Percentiles rank a stretch among this genome's conserved stretches.
Conservation (phyloP, 169 alveolate species). For the Eimeria tenella region DNA sequence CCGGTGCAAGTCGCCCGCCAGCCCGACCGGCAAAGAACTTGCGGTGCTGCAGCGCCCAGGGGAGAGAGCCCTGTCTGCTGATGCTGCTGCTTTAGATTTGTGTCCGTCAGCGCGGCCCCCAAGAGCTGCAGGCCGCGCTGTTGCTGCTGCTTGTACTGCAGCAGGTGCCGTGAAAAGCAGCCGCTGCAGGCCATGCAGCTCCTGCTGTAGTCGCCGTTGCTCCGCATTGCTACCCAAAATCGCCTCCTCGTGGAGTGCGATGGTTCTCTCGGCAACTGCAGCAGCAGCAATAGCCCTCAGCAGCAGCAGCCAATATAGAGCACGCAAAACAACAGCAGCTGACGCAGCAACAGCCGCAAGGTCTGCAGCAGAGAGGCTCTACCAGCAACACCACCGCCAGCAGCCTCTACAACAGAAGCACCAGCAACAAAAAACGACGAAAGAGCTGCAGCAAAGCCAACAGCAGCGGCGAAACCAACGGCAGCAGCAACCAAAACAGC, state of each 20-base stretch:
- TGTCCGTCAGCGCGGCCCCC: background rate
- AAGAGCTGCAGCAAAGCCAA: background rate
- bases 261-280: constrained; percentile 46
- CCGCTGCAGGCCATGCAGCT: constrained; percentile 39
- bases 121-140: constrained; percentile 18
- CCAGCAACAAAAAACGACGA: background rate
- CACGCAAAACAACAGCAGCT: constrained; percentile 6
- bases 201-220: constrained; percentile 69
- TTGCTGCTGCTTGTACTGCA: constrained; percentile 50
- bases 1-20: constrained; percentile 9
- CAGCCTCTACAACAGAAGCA: constrained; percentile 12
- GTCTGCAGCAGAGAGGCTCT: constrained; percentile 11
- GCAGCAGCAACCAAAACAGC: constrained; percentile 17
- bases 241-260: constrained; percentile 34
- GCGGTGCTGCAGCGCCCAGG: constrained; percentile 68
- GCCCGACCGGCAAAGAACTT: constrained; percentile 24
- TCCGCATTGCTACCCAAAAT: background rate
- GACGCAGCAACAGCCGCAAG: constrained; percentile 17
- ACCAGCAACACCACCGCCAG: background rate
- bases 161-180: constrained; percentile 14
- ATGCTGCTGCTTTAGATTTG: background rate
- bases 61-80: constrained; percentile 34
- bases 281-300: background rate
- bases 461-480: background rate
- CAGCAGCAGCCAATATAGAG: constrained; percentile 4